A percentile compares a stretch with the other conserved stretches of the same genome.
Conservation (phyloP, 371 early-diverging fungal species). For the Smittium culicis region DNA sequence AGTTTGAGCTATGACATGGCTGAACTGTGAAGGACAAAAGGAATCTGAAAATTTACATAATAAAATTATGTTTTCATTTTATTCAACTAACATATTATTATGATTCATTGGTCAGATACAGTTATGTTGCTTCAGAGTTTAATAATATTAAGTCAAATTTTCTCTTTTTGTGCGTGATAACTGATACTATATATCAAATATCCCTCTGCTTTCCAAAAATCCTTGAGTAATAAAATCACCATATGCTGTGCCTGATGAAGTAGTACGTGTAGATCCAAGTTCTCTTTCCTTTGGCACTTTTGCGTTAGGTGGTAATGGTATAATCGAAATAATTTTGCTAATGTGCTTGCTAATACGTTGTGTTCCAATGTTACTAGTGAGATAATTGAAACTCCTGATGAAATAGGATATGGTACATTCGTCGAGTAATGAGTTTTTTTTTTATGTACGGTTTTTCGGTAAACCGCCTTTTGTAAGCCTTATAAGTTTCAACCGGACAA, state of each 20-base stretch:
- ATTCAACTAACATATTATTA: too few relatives aligned
- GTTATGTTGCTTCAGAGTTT: too few relatives aligned
- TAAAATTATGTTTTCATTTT: too few relatives aligned
- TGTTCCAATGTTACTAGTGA: background rate
- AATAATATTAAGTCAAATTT: conserved; percentile 1
- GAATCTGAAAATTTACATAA: too few relatives aligned
- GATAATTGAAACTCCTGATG: background rate
- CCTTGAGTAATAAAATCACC: conserved; percentile 19
- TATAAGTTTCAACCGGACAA: background rate
- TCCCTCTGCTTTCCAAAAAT: conserved; percentile 13
- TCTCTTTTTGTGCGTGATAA: background rate
- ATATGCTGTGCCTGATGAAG: too few relatives aligned
- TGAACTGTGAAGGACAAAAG: too few relatives aligned
- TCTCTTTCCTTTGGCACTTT: background rate
- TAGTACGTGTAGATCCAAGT: conserved; percentile 3
- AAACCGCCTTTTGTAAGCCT: background rate
- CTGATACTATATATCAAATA: conserved; percentile 13
- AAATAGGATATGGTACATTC: background rate
- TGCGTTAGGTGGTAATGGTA: background rate
- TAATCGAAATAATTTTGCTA: background rate
- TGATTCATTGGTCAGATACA: too few relatives aligned
- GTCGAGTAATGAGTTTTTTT: background rate
- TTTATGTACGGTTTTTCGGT: background rate
- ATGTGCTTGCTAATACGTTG: too few relatives aligned
- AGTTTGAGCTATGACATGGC: too few relatives aligned